phyloP scores from a whole-genome alignment of 139 green algal species.

The Yamagishiella unicocca region DNA sequence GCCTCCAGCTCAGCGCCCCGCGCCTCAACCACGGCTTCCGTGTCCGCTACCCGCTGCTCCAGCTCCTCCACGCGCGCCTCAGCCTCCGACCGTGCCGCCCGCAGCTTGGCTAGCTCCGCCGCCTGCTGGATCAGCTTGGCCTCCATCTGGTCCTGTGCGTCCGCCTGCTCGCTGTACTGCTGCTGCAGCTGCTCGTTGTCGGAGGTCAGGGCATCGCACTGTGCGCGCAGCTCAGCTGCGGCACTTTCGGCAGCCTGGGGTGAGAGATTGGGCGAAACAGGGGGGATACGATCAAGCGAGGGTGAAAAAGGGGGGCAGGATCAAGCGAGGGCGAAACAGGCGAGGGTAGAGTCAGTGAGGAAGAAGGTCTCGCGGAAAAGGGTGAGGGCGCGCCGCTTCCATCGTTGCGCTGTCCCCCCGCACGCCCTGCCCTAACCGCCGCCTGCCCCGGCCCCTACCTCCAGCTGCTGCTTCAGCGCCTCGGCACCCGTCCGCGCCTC shows the following conservation, averaged over 20 bases:
- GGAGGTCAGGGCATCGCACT: neutral
- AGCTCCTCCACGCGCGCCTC: neutral
- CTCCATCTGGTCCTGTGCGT: constrained; percentile 41
- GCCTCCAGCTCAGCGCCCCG: neutral
- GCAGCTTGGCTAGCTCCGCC: neutral
- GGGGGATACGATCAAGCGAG: too few relatives aligned
- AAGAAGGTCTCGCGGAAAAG: too few relatives aligned
- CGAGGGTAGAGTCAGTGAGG: too few relatives aligned
- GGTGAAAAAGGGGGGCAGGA: too few relatives aligned
- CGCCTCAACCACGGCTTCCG: neutral
- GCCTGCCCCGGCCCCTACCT: too few relatives aligned
- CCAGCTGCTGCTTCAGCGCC: neutral
- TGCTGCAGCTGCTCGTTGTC: constrained; percentile 46
- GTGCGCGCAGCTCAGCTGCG: neutral
- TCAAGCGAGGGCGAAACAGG: too few relatives aligned
- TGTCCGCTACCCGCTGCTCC: neutral
- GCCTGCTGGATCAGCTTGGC: constrained; percentile 45
- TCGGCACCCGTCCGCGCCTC: neutral
- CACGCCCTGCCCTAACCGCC: too few relatives aligned
- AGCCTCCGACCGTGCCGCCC: neutral
- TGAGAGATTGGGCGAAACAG: too few relatives aligned
- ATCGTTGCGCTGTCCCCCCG: too few relatives aligned
- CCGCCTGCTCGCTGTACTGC: constrained; percentile 49
- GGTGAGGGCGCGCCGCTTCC: too few relatives aligned
- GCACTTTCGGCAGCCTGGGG: constrained; percentile 8